Percentiles rank a stretch among this genome's conserved stretches.
These are phyloP conservation scores for Malus domestica DNA, from an alignment of 306 rosid genomes.

Conservation along the genomic window DNA sequence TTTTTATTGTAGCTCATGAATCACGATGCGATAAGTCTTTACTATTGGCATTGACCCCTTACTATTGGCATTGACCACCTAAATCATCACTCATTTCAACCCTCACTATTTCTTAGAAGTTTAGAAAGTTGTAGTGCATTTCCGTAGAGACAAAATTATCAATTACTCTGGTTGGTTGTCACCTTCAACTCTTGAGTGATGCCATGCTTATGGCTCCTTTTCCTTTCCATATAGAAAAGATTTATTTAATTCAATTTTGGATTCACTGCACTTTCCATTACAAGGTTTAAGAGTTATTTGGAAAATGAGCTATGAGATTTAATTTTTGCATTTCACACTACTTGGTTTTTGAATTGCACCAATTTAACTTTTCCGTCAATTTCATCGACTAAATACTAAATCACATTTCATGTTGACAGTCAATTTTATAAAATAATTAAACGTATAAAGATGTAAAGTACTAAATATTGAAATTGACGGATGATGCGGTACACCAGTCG, in stretches of 20 bases:
- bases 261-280: too few species aligned
- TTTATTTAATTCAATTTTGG: not conserved
- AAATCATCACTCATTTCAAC: not conserved
- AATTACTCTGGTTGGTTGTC: not conserved
- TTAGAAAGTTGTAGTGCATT: not conserved
- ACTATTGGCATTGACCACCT: not conserved
- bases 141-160: not conserved
- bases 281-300: too few species aligned
- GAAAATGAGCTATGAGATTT: too few species aligned
- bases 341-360: fast-evolving
- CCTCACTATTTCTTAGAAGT: not conserved
- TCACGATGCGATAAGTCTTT: too few species aligned
- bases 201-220: not conserved
- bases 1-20: too few species aligned
- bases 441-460: too few species aligned
- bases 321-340: too few species aligned
- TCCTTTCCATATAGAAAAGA: not conserved
- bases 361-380: too few species aligned
- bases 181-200: not conserved
- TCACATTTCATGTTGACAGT: too few species aligned
- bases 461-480: not conserved
- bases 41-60: too few species aligned
- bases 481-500: not conserved
- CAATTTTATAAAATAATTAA: too few species aligned
- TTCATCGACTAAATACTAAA: too few species aligned